These are phyloP conservation scores for Globisporangium irregulare DNA, from an alignment of 352 stramenopile species.

Conservation along the genomic window DNA sequence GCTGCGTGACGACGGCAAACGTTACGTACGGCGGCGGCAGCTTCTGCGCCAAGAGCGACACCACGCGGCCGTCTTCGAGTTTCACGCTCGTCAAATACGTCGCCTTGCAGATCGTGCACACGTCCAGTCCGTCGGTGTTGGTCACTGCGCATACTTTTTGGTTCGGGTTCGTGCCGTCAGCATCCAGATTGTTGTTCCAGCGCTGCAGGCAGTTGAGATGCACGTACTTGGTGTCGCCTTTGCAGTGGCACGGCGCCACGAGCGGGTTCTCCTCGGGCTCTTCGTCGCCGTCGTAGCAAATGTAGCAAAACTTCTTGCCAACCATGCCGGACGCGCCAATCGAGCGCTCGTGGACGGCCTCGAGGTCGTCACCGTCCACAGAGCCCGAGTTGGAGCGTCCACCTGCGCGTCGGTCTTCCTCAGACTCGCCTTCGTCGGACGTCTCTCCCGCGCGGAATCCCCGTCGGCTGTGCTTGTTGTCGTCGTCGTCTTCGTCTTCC, in stretches of 20 bases:
- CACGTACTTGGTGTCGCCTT: slow-evolving; percentile 91
- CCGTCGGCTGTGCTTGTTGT: slow-evolving; percentile 15
- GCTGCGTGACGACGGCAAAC: slow-evolving; percentile 90
- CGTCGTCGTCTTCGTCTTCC: slow-evolving; percentile 27
- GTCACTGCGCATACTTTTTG: slow-evolving; percentile 88
- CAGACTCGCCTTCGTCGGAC: slow-evolving; percentile 73
- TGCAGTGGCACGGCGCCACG: slow-evolving; percentile 89
- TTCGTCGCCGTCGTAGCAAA: slow-evolving; percentile 91
- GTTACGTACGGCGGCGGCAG: slow-evolving; percentile 87
- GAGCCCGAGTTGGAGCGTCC: slow-evolving; percentile 19
- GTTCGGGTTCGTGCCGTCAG: slow-evolving; percentile 73
- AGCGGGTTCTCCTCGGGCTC: slow-evolving; percentile 83
- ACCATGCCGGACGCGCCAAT: slow-evolving; percentile 40
- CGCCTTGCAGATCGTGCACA: slow-evolving; percentile 91
- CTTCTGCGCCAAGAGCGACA: slow-evolving; percentile 87
- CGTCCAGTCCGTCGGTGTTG: slow-evolving; percentile 84
- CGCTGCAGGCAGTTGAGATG: slow-evolving; percentile 91
- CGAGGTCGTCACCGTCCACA: slow-evolving; percentile 17
- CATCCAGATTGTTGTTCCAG: slow-evolving; percentile 90
- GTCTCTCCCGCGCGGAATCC: slow-evolving; percentile 43
- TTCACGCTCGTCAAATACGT: slow-evolving; percentile 89
- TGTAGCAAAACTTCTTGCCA: slow-evolving; percentile 87
- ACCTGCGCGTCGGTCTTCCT: slow-evolving; percentile 52
- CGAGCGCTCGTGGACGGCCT: slow-evolving; percentile 21
- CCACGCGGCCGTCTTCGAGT: slow-evolving; percentile 80